phyloP scores from a whole-genome alignment of 2,329 filamentous ascomycete genomes.

The Trichophyton verrucosum region DNA sequence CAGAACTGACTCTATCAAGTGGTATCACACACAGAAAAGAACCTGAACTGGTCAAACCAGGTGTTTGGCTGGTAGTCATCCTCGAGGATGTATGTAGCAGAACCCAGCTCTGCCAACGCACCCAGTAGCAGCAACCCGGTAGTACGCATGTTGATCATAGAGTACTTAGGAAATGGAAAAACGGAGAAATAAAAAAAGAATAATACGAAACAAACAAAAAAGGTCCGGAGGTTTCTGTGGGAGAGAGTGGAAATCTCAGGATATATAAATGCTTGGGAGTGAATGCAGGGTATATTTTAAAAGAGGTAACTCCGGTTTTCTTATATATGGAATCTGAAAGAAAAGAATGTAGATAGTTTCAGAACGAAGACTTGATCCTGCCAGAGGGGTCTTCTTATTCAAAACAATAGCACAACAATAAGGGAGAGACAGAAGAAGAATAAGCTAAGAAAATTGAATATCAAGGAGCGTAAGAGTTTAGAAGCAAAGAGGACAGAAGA shows the following conservation, averaged over 20 bases:
- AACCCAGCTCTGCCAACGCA: conserved; percentile 32
- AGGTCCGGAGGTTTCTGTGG: neutral
- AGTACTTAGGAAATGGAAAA: neutral
- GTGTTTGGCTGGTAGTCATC: conserved; percentile 15
- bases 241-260: neutral
- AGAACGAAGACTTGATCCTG: neutral
- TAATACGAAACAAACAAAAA: neutral
- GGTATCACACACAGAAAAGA: conserved; percentile 35
- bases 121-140: conserved; percentile 33
- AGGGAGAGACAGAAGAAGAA: neutral
- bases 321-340: neutral
- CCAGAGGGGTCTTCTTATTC: neutral
- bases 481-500: neutral
- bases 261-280: neutral
- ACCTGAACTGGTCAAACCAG: conserved; percentile 43
- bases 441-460: neutral
- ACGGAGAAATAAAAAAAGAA: neutral
- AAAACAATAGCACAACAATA: neutral
- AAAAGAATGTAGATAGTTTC: neutral
- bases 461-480: neutral
- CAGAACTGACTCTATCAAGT: neutral
- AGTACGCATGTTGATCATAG: conserved; percentile 16
- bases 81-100: conserved; percentile 10
- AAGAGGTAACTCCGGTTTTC: neutral
- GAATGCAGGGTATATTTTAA: neutral